Evolutionary conservation across 2,329 filamentous ascomycete genomes (phyloP), one percentile per base, ranked within the genome.

Genomic region (Diplodia corticola): DNA sequence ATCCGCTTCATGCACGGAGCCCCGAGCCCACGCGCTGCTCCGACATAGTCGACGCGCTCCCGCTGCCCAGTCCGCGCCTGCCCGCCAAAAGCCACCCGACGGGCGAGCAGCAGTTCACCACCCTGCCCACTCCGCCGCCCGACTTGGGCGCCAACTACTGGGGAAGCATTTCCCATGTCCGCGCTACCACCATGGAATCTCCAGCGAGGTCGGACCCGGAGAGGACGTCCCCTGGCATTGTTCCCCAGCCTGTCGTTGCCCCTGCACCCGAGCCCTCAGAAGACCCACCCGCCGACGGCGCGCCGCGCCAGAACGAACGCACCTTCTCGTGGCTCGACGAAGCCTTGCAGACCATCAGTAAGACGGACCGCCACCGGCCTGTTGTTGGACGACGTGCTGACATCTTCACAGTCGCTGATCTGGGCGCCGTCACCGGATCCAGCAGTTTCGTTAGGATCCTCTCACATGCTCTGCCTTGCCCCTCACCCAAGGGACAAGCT

Each of bases 401-500:
- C 44, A 54, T 60, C 60, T 15, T 20, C 48, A 7, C 50, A 79
- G 78, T 72, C 64, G 71, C 68, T 55, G 74, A 75, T 66, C 73
- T 79, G 53, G 69, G 69, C 44, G 71, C 72, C 40, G 68, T 76
- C 49, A 72, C 76, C 28, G 68, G 72, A n/a, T 70, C 72, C 64
- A 46, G 70, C 46, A 73, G 80, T 68, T 80, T 82, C 22, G 77
- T 88, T 60, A 84, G 84, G 70, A 80, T 88, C 37, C 80, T 88
- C 22, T 87, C 86, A 15, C 86, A 89, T 70, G 86, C 86, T 20
- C 78, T 88, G 12, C 86, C 86, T 17, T 86, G 81, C 69, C 85
- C 86, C 0, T 83, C 81, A 15, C 69, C 77, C 57, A 77, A 74
- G 22, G 79, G 82, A 26, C 80, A 84, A 68, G 79, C 86, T 28